Base-by-base conservation (phyloP, 1,139 yeast species). In the Sugiyamaella novakii region DNA sequence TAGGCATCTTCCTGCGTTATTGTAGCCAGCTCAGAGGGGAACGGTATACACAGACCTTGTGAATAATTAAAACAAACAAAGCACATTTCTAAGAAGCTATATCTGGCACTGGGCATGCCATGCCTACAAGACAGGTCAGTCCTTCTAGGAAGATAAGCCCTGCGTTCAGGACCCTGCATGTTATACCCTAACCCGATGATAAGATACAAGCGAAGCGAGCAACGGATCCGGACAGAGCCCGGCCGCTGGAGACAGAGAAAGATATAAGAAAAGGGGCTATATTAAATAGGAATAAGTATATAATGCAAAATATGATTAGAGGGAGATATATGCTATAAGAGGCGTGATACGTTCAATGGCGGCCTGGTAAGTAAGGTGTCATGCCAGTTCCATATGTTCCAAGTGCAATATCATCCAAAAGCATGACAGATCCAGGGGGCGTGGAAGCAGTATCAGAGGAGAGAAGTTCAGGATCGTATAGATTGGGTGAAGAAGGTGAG, bases 351-450 rank as follows among this genome's bases (percentile, higher is more conserved):
- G n/a, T n/a, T n/a, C n/a, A 38, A 22, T 3, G 12, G 22, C 42
- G 40, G 31, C 30, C 27, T 4, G 63, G 60, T 42, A 63, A 35
- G 38, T 57, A 63, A 0, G 68, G 68, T 4, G 68, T 64, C 65
- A 64, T 57, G 22, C 67, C 68, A 2, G 68, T 64, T 8, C 54
- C 54, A 29, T 52, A 61, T 28, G 54, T 38, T 7, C 54, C 56
- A 5, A 53, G 49, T n/a, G 35, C 52, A 8, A 48, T 44, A 33
- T 57, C 55, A 15, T 64, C 67, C 14, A 54, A 48, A 12, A 55
- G 40, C 34, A 58, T 53, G 12, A 59, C 54, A 4, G 64, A 57
- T 3, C 66, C 64, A 2, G 67, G 68, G 3, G 68, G 68, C 1
- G 68, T 64, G 37, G 25, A 22, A 22, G 55, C 49, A 12, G 47